These are phyloP conservation scores for Albugo laibachii DNA, from an alignment of 352 stramenopile genomes.

Conservation along the genomic window DNA sequence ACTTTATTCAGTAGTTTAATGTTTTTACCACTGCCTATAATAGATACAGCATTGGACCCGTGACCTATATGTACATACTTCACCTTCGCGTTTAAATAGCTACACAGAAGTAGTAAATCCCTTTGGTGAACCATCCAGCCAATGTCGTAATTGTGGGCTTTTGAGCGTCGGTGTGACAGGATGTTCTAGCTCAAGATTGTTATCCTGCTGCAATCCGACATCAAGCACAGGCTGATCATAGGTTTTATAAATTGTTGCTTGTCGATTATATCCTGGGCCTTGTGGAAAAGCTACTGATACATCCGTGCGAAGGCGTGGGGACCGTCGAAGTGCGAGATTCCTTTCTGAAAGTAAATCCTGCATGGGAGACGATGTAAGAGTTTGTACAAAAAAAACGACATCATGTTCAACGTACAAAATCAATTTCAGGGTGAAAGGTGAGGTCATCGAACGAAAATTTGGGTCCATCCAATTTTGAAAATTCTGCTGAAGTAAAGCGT, in stretches of 20 bases:
- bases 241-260: constrained; percentile 50
- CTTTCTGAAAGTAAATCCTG: constrained; percentile 55
- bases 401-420: constrained; percentile 10
- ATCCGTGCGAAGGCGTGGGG: constrained; percentile 55
- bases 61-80: too few species aligned
- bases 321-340: constrained; percentile 38
- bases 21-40: too few species aligned
- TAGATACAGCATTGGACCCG: too few species aligned
- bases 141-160: constrained; percentile 65
- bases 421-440: constrained; percentile 54
- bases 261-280: constrained; percentile 19
- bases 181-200: constrained; percentile 66
- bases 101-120: constrained; percentile 68
- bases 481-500: constrained; percentile 35
- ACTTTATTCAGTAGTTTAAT: too few species aligned
- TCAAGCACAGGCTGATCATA: constrained; percentile 57
- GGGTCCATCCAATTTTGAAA: constrained; percentile 43
- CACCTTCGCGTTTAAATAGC: too few species aligned
- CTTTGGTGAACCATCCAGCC: constrained; percentile 64
- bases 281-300: constrained; percentile 72
- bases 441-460: constrained; percentile 79
- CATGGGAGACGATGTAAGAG: neutral
- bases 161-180: constrained; percentile 76
- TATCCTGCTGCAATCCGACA: constrained; percentile 51
- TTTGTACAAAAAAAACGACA: neutral